Base-by-base conservation (phyloP, 2,329 filamentous ascomycete genomes). In the Scytalidium lignicola region DNA sequence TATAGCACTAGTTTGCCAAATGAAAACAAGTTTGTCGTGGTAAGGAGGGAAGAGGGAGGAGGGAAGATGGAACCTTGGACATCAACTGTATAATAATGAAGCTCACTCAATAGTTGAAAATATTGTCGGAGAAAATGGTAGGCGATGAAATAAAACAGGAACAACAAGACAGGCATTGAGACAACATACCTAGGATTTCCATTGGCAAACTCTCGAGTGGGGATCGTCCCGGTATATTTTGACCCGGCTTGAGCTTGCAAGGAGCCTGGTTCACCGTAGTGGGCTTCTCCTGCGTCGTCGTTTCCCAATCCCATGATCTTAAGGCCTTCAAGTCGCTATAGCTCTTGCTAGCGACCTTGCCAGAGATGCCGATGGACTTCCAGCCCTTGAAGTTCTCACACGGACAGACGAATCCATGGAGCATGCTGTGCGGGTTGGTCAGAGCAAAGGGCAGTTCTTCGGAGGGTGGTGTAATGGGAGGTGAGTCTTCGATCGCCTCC, bases 131-230 rank as follows among this genome's bases (percentile, higher is more conserved):
- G n/a, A n/a, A n/a, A n/a, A n/a, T n/a, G n/a, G n/a, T n/a, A n/a
- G n/a, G n/a, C n/a, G n/a, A n/a, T n/a, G n/a, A n/a, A n/a, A n/a
- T n/a, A n/a, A n/a, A n/a, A n/a, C n/a, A n/a, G n/a, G n/a, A n/a
- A n/a, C n/a, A n/a, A n/a, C n/a, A n/a, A n/a, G n/a, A n/a, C n/a
- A n/a, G n/a, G n/a, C n/a, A n/a, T n/a, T n/a, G n/a, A n/a, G n/a
- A n/a, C n/a, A n/a, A 73, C 83, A 69, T 75, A 89, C 86, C 79
- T 50, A 88, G 76, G 55, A 90, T 72, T 68, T 90, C 86, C 46
- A 78, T 73, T 0, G 86, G 86, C 7, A 91, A 74, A 52, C 66
- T 78, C 71, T 90, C 87, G 39, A 91, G 69, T 21, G 76, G 72
- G 19, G 85, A 72, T 19, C 71, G 62, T 49, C 79, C 78, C n/a